Evolutionary conservation across 768 basidiomycete genomes (phyloP).

Genomic region (Hypsizygus marmoreus): DNA sequence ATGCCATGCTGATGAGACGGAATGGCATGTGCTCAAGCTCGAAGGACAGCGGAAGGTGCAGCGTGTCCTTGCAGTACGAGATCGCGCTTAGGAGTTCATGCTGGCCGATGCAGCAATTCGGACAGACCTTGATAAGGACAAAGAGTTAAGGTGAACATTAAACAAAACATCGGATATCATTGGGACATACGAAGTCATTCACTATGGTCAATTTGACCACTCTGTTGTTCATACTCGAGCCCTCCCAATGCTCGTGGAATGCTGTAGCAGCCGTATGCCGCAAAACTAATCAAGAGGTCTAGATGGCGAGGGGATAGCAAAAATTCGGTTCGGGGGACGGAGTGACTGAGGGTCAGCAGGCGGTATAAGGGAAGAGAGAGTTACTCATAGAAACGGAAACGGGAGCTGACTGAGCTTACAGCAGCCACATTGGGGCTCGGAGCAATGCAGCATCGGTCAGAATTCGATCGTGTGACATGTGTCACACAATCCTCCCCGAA

Average conservation of each 20-base stretch:
- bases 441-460: conserved; percentile 13
- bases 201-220: conserved; percentile 49
- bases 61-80: conserved; percentile 45
- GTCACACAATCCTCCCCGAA: conserved; percentile 12
- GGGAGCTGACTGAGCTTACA: conserved; percentile 28
- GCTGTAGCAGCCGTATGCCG: too few species aligned
- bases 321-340: conserved; percentile 6
- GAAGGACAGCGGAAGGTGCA: conserved; percentile 49
- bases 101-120: conserved; percentile 55
- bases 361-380: conserved; percentile 21
- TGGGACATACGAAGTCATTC: conserved; percentile 44
- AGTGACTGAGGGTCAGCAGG: conserved; percentile 12
- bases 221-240: conserved; percentile 38
- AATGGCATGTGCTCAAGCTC: conserved; percentile 56
- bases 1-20: conserved; percentile 41
- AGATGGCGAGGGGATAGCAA: conserved; percentile 1
- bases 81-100: conserved; percentile 55
- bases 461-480: conserved; percentile 14
- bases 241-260: conserved; percentile 8
- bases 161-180: conserved; percentile 6
- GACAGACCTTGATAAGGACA: conserved; percentile 41
- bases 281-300: too few species aligned
- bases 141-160: conserved; percentile 6
- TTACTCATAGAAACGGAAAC: conserved; percentile 28
- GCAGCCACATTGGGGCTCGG: conserved; percentile 11